Percentiles rank a stretch among this genome's conserved stretches.
These are phyloP conservation scores for Trametes coccinea DNA, from an alignment of 768 basidiomycete genomes.

Conservation along the genomic window DNA sequence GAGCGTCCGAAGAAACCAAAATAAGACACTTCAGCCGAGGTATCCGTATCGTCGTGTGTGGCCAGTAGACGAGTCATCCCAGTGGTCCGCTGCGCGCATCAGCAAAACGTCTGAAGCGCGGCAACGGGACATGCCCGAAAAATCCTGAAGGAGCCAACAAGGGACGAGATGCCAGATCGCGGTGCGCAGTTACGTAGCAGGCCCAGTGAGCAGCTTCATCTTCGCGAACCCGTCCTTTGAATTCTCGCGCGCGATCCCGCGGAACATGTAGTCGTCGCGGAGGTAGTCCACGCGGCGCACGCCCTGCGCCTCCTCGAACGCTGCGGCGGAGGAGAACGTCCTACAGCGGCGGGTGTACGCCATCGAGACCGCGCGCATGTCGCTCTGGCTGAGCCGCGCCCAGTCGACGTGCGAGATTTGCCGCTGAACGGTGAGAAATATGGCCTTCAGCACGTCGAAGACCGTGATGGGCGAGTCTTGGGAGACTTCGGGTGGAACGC, in stretches of 20 bases:
- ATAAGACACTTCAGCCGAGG: background rate
- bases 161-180: background rate
- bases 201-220: slow-evolving; percentile 27
- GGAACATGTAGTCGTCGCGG: slow-evolving; percentile 37
- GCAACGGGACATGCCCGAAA: background rate
- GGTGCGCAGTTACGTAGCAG: background rate
- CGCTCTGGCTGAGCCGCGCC: slow-evolving; percentile 31
- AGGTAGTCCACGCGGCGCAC: slow-evolving; percentile 45
- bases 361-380: slow-evolving; percentile 35
- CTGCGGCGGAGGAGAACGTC: slow-evolving; percentile 32
- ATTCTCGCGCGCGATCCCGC: slow-evolving; percentile 35
- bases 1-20: background rate
- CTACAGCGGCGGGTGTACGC: slow-evolving; percentile 40
- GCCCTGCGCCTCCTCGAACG: slow-evolving; percentile 38
- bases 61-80: background rate
- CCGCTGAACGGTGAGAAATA: slow-evolving; percentile 48
- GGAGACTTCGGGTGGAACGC: slow-evolving; percentile 34
- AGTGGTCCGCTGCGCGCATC: background rate
- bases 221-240: slow-evolving; percentile 26
- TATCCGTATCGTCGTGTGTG: background rate
- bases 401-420: slow-evolving; percentile 39
- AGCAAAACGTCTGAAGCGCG: background rate
- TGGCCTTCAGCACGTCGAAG: slow-evolving; percentile 55
- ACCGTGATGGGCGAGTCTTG: slow-evolving; percentile 44
- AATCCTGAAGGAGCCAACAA: background rate